Base-by-base conservation (phyloP, 1,139 yeast species). In the Kodamaea alishanica region DNA sequence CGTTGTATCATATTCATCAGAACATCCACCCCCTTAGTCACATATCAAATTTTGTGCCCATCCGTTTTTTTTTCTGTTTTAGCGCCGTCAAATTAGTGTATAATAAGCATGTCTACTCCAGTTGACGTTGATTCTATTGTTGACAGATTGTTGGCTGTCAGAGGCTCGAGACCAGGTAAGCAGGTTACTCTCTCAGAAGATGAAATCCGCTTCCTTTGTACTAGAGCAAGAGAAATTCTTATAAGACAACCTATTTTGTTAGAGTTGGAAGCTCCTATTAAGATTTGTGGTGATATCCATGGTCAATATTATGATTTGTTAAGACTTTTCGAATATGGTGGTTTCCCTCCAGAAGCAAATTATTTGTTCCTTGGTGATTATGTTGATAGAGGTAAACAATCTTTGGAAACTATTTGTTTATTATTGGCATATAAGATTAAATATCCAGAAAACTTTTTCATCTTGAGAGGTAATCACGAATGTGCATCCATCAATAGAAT, bases 281-380 rank as follows among this genome's bases (percentile, higher is more conserved):
- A 92, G 67, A 83, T 83, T 51, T 80, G 87, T 61, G 97, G 97
- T 63, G 98, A 92, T 64, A 89, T 92, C 56, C 98, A 92, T 64
- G 97, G 97, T 43, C 98, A 92, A 67, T 92, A 90, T 65, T 90
- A 90, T 60, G 98, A 92, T 67, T 77, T 92, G 58, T 77, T 92
- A 63, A 84, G 97, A 67, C 78, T 92, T 55, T 90, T 92, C 59
- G 97, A 92, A 70, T 89, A 90, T 60, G 97, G 97, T 52, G 98
- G 97, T 5, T 92, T 90, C 74, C 97, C 97, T 4, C 97, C 97
- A n/a, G 96, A 89, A 64, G 95, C 97, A 25, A 90, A 90, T 69
- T 90, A 90, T 66, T 73, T 90, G 55, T 92, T 92, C 61, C 70
- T 92, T 47, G 98, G 98, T 48, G 98, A 90, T 68, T 90, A 90